Evolutionary conservation across 345 rosid genomes (phyloP), one percentile per base, ranked within the genome.

Genomic region (Eucalyptus cloeziana): DNA sequence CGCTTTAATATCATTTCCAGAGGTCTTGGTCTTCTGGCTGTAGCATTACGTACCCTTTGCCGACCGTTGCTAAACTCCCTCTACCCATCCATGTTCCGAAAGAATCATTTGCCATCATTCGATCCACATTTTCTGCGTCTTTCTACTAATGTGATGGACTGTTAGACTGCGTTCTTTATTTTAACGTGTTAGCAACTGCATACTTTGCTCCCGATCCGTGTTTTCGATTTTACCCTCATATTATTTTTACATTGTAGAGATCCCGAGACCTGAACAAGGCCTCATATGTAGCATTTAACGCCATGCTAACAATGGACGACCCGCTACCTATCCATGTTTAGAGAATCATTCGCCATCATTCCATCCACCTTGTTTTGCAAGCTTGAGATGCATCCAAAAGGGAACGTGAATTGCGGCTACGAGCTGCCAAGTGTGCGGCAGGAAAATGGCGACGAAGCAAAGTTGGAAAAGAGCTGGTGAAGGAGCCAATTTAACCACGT

Each of bases 151-250:
- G 58, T 52, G 58, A 19, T 52, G 25, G 58, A 52, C 22, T 52
- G 4, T 52, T 2, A 6, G 22, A 51, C 0, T 3, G 22, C 0
- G 2, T 7, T 51, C 4, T 51, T 51, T 17, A 7, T 51, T 51
- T 51, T 51, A 19, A 52, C 25, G 25, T 52, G 5, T 52, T 1
- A 19, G 24, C 25, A 52, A 52, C 4, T 2, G 1, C 2, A 52
- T 52, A 52, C 4, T 21, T 52, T 19, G 25, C 10, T 52, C 25
- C 5, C 5, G 1, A 7, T 19, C 24, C 0, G 4, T 52, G 1
- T 52, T 52, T 52, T 52, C 22, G 1, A 52, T 52, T 52, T 8
- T 52, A 52, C 9, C 58, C 24, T 52, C 25, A 21, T 21, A 52
- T 5, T 52, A 52, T 21, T 7, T 52, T 52, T 52, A 52, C 25